Base-by-base conservation (phyloP, 2,329 filamentous ascomycete species). In the Trichocomaceae sp. region DNA sequence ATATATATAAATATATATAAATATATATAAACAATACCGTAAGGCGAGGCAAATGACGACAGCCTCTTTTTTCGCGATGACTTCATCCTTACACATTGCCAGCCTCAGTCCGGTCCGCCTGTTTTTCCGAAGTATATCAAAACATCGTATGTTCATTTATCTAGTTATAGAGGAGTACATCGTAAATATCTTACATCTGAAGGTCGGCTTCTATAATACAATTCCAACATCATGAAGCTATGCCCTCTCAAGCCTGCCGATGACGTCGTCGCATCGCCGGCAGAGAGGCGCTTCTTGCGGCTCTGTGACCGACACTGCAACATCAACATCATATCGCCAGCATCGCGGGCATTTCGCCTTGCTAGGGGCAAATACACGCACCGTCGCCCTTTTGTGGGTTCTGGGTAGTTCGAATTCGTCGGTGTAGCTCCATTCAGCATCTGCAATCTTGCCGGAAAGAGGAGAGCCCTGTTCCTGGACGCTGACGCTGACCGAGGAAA, bases 321-420 rank as follows among this genome's bases (percentile, higher is more conserved):
- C 84, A 22, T 87, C 2, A n/a, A 87, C 84, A 22, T 87, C 79
- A 69, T 89, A 95, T 58, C 87, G 83, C 93, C 93, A 99, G 73
- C 93, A 99, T 50, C 93, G 79, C 0, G 82, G 79, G 68, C 93
- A 99, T 70, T 97, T 99, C 47, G 78, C 72, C 12, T 74, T 70
- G 13, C 69, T 68, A 0, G 84, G 78, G 9, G 78, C 68, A 59
- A 76, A 75, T 19, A 76, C 69, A 64, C 71, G 65, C 4, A 69
- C 71, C 2, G 55, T 66, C 2, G 70, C 72, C 51, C 62, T 64
- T 5, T 35, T 15, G 1, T 59, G 56, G 15, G 66, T 70, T 54
- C 61, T 62, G 0, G 63, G 62, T 0, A 74, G 59, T 42, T 73
- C 67, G 47, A 78, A 72, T n/a, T 70, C 65, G 12, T 69, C 67